Evolutionary conservation across 2,329 filamentous ascomycete genomes (phyloP), one percentile per base, ranked within the genome.

Genomic region (Trichoderma asperellum): DNA sequence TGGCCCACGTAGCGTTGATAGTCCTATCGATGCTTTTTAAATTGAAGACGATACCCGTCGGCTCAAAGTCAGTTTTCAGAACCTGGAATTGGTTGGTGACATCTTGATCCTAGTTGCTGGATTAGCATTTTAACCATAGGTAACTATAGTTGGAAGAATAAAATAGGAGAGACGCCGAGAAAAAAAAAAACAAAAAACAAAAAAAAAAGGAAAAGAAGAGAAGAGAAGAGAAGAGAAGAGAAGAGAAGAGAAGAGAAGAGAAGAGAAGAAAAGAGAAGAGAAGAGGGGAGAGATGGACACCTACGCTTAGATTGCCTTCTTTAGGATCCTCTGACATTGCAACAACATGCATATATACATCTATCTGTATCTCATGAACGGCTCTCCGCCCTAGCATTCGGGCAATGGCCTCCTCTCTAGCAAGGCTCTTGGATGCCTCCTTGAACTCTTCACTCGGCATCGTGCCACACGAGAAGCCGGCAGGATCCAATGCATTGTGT

Each of bases 1-100:
- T 81, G 29, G 82, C 80, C 84, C 84, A 86, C 69, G 74, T 76
- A 27, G 74, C 59, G 77, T 86, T 83, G 74, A 84, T 73, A 47
- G 83, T 83, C 72, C 77, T 80, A 68, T 81, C 79, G 49, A 77
- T 82, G 70, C 77, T 75, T 60, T 79, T 77, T 59, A 84, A 78
- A 49, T 76, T 77, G 76, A 86, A 86, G 16, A 73, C 74, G 75
- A 85, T 80, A 71, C 80, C 78, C 64, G 83, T 77, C 0, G 78
- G 76, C 37, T 76, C 76, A 70, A 81, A 86, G 59, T 81, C 80
- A 2, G 70, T 55, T 75, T 85, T 85, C 73, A 86, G 73, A 43
- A 81, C 79, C 2, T 75, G 70, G 47, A 85, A 72, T 75, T 86
- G 83, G 66, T 77, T 71, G 58, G 74, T 27, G 12, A 71, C 10